A percentile compares a stretch with the other conserved stretches of the same genome.
phyloP scores from a whole-genome alignment of 192 early-diverging fungal genomes.

The Mortierella claussenii region DNA sequence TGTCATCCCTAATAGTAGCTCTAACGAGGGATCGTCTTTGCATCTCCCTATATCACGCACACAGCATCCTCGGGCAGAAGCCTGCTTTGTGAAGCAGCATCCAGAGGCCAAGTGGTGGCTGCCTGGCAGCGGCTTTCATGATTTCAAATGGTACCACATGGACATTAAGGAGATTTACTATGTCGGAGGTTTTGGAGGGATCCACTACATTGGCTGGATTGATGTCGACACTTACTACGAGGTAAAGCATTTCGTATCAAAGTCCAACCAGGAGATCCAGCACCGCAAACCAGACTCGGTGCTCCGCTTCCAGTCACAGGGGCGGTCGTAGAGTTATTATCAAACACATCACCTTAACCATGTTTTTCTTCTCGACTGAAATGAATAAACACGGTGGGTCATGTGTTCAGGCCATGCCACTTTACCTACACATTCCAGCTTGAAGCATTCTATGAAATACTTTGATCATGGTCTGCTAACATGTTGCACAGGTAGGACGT shows the following conservation, averaged over 20 bases:
- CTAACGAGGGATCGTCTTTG: no score
- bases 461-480: no score
- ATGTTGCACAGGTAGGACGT: no score
- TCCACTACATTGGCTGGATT: slow-evolving; percentile 67
- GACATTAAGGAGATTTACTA: slow-evolving; percentile 58
- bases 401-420: no score
- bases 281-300: background rate
- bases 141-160: slow-evolving; percentile 60
- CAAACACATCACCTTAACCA: no score
- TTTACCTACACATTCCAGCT: no score
- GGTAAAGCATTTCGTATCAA: background rate
- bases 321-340: background rate
- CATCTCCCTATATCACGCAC: no score
- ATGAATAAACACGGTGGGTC: no score
- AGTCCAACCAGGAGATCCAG: no score
- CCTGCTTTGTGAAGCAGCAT: slow-evolving; percentile 55
- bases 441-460: no score
- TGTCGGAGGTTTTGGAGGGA: slow-evolving; percentile 63
- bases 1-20: background rate
- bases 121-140: slow-evolving; percentile 53
- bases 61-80: slow-evolving; percentile 37
- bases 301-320: background rate
- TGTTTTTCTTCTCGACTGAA: no score
- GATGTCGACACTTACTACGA: slow-evolving; percentile 50
- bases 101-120: slow-evolving; percentile 54